Evolutionary conservation across 768 basidiomycete species (phyloP), one percentile per base, ranked within the genome.

Genomic region (Serendipita vermifera): DNA sequence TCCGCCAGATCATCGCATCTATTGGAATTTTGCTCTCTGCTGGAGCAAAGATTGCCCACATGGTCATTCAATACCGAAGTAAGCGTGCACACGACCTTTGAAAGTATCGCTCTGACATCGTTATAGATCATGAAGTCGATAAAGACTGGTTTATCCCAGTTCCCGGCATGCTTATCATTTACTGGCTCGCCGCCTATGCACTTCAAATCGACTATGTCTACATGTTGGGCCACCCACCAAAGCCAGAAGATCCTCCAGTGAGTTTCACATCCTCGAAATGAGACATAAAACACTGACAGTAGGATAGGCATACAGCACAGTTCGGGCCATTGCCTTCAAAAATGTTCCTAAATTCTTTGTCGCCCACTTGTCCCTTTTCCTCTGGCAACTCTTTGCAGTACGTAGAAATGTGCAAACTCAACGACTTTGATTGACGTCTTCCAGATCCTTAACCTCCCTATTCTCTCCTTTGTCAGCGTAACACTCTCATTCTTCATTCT

Each of bases 91-190:
- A n/a, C n/a, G n/a, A n/a, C n/a, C n/a, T n/a, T n/a, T n/a, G n/a
- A n/a, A n/a, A n/a, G n/a, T n/a, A n/a, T n/a, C n/a, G n/a, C n/a
- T 51, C 32, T 51, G 22, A 51, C 46, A 36, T 9, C 35, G 35
- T n/a, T 9, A 36, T 36, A 51, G 46, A 31, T 15, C 20, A 51
- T 22, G 46, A 51, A n/a, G 24, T 31, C 0, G 46, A 51, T 51
- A 51, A 5, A 29, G 32, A 51, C 46, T 51, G 46, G 46, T 51
- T 20, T n/a, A 51, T 27, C 24, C 46, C 46, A 31, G 46, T 51
- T 9, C 24, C 26, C 24, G 46, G 46, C 46, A 51, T 51, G 46
- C 46, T 51, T 29, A 51, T 51, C 24, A 51, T 51, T n/a, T 51
- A 27, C 46, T 51, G 46, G 46, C 26, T 51, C 24, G 46, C 22